Evolutionary conservation across 1,284 basidiomycete genomes (phyloP), one percentile per base, ranked within the genome.

Genomic region (Heterobasidion parviporum): DNA sequence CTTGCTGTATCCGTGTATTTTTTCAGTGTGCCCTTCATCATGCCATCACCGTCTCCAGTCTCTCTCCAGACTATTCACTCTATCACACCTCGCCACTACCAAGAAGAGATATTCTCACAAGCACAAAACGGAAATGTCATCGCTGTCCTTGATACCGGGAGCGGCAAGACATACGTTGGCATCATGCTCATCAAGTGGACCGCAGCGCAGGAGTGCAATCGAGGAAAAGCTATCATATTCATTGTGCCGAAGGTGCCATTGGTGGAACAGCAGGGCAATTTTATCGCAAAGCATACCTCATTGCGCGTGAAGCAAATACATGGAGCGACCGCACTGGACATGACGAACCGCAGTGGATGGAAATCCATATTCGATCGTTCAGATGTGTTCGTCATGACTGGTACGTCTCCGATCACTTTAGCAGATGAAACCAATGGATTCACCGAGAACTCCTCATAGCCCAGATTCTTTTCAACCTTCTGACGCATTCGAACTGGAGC

Each of bases 311-410:
- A 76, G 45, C 82, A 82, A 60, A 80, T 89, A 44, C 80, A 82
- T 62, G 90, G 91, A 1, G 78, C 80, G 7, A 72, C 84, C 50
- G 84, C 85, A 6, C 75, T 34, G 12, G 83, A 89, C 63, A 75
- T 89, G 58, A 80, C 83, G 55, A 82, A 92, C 63, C 73, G 83
- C 50, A 67, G 67, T 20, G 75, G 75, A 49, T 94, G 91, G 92
- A 75, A 70, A 61, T 72, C 72, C 48, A 77, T 82, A 55, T 82
- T 93, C 53, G 71, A 77, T 56, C 67, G 73, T 9, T 70, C 81
- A 41, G 88, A 92, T 67, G 84, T 92, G 8, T 76, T 92, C 56
- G 89, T 94, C 2, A 88, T 91, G 82, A 93, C 91, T 8, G 82
- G 87, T 89, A 67, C 57, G 69, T 54, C 43, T 10, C 20, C 18